Base-by-base conservation (phyloP, 257 asterid genomes). In the Scutellaria galericulata region DNA sequence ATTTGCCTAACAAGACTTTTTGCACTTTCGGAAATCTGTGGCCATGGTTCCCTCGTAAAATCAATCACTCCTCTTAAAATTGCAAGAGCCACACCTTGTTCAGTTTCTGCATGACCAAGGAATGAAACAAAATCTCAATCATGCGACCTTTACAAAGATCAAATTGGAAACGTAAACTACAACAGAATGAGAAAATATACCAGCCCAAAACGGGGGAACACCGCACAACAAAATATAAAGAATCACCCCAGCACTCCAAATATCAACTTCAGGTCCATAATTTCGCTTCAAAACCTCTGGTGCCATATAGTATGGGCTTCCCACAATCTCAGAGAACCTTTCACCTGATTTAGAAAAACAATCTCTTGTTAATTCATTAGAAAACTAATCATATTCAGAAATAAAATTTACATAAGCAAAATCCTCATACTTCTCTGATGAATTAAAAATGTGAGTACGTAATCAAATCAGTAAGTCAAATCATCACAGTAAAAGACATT, bases 171-270 rank as follows among this genome's bases (percentile, higher is more conserved):
- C 0, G 6, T 41, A 56, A 61, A 41, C 15, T 7, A 44, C 22
- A 46, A 46, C 18, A 59, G 47, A 70, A 53, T 10, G 70, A 39
- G 55, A 45, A 20, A 66, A n/a, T 9, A 35, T 86, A 92, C 97
- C 97, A 57, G 97, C 97, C 97, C 97, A 92, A 79, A 92, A 92
- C 37, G 97, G 97, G 81, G 97, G 97, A 81, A 92, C 97, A 13
- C 97, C 97, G n/a, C 97, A 92, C 9, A 92, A 74, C 78, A 92
- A 86, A 79, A 92, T 92, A 72, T 92, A 92, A n/a, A 92, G 88
- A 78, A 92, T 92, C 61, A 92, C 97, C 15, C 96, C 97, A 44
- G 97, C 95, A 76, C 97, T 92, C 97, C 97, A 92, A 64, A 92
- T 80, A 86, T 92, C 97, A 42, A 92, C 88, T 77, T 92, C 96